Evolutionary conservation across 176 grass and related monocot genomes (phyloP).

Genomic region (barley (Hordeum vulgare)): MorexV3_pseudomolecules_assembly NC_058523.1:541172695-541173194

Average conservation of each 20-base stretch:
- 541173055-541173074: conserved; percentile 53
- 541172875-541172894: not conserved
- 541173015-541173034: not conserved
- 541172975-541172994: not conserved
- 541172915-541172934: not conserved
- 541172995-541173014: not conserved
- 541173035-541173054: too few species aligned
- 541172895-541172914: not conserved
- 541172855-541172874: not conserved
- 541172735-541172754: too few species aligned
- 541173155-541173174: conserved; percentile 98
- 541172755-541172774: not conserved
- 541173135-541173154: conserved; percentile 65
- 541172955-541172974: not conserved
- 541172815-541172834: not conserved
- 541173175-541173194: conserved; percentile 94
- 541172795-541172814: not conserved
- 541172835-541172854: not conserved
- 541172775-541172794: too few species aligned
- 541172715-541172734: not conserved
- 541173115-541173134: conserved; percentile 72
- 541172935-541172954: not conserved
- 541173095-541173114: conserved; percentile 86
- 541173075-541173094: conserved; percentile 56
- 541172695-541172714: not conserved